Base-by-base conservation (phyloP, 768 basidiomycete species). In the Lentinula detonsa region DNA sequence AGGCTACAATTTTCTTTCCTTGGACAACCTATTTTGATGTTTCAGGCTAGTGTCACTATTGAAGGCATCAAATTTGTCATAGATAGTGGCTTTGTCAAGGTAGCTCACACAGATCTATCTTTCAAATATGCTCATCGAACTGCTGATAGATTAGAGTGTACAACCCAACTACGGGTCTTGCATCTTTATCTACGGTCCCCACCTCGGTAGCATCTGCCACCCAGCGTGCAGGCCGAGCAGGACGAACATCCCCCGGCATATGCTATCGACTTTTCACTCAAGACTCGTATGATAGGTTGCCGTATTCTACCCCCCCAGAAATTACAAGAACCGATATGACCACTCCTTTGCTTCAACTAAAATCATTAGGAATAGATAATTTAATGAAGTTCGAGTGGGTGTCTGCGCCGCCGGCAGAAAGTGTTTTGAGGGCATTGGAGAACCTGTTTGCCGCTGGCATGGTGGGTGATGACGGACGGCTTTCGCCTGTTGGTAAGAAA, bases 371-470 rank as follows among this genome's bases (percentile, higher is more conserved):
- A 8, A 90, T 99, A 49, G 90, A 98, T 65, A 93, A 99, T 72
- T 72, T 98, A 13, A 89, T 97, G 83, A 91, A 91, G 69, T 96
- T 98, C 69, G 95, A 98, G 69, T 99, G 95, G 90, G 84, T 98
- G 35, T 88, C 89, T 34, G 78, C 87, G 0, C 97, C 97, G 37
- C 92, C 94, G 2, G 86, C 89, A 10, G 91, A 93, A 70, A 89
- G 87, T 66, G 82, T 98, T 37, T 74, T 95, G 48, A 79, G 94
- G 42, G 94, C 94, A 16, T 73, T 98, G 48, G 96, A 98, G 70
- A 87, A 87, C 39, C 76, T 98, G 34, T 84, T 84, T 46, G 82
- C 85, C 23, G 79, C 93, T 23, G 91, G 90, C 10, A 94, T 97
- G 83, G 77, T 98, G 7, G 91, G 88, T 39, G 85, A 88, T 53